Base-by-base conservation (phyloP, 805 yeast species). In the Ogataea methanolica region DNA sequence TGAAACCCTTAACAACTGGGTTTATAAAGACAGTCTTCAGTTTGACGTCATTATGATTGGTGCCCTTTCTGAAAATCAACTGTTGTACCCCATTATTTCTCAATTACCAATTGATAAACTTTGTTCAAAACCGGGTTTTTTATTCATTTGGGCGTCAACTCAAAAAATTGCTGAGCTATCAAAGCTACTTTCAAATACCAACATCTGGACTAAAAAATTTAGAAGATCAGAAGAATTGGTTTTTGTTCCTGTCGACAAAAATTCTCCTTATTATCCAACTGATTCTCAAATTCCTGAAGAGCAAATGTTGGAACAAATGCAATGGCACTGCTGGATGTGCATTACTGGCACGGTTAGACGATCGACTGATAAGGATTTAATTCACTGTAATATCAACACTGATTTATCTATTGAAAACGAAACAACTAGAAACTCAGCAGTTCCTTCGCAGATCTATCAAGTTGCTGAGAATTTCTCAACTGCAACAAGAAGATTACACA, bases 291-390 rank as follows among this genome's bases (percentile, higher is more conserved):
- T 66, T 35, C 66, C 68, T 2, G 75, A 75, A 47, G 78, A 75
- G 16, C 71, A 72, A 33, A 61, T 87, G 23, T 73, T 87, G 46
- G 82, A 80, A 50, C 80, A 83, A 49, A 82, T 86, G 65, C 94
- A 86, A 67, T 91, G 97, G 96, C 97, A 92, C 67, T 91, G 97
- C 59, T 86, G 96, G 87, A 90, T 91, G 97, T 92, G 97, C 57
- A 86, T 91, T 45, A 91, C 96, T 2, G 97, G 97, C 2, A 91
- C 97, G 0, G 92, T 91, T 7, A 74, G 96, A 60, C 76, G 97
- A 58, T 80, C 95, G 2, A 80, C 83, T 0, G 97, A 91, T 67
- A 78, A 78, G 14, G 90, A 88, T 63, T 72, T 91, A 49, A 90
- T 91, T 51, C 95, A 91, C 63, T 92, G 97, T 68, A 91, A 91